These are phyloP conservation scores for Lentinula lateritia DNA, from an alignment of 768 basidiomycete species.

Conservation along the genomic window DNA sequence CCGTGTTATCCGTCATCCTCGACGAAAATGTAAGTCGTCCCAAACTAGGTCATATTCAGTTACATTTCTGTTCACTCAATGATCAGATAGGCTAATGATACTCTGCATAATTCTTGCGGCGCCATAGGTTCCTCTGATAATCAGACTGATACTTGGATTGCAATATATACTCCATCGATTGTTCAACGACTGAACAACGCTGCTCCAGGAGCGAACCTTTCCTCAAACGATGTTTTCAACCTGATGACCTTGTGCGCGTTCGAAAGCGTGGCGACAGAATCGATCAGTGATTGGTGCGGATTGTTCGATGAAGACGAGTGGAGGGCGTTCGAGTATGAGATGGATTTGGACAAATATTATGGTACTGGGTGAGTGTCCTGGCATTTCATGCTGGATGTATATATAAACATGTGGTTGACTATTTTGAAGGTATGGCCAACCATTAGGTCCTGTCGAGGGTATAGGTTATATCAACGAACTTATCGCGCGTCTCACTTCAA, in stretches of 20 bases:
- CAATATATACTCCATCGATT: slow-evolving; percentile 49
- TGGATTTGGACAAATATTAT: slow-evolving; percentile 78
- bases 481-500: slow-evolving; percentile 68
- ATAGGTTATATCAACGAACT: slow-evolving; percentile 89
- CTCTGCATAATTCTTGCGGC: slow-evolving; percentile 62
- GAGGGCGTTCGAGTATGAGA: slow-evolving; percentile 58
- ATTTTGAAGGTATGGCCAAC: slow-evolving; percentile 52
- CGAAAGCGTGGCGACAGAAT: slow-evolving; percentile 55
- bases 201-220: slow-evolving; percentile 60
- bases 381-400: not conserved
- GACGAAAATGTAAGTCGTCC: slow-evolving; percentile 13
- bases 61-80: not conserved
- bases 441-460: slow-evolving; percentile 71
- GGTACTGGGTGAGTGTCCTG: slow-evolving; percentile 51
- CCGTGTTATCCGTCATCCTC: slow-evolving; percentile 51
- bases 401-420: not conserved
- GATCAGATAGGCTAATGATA: slow-evolving; percentile 44
- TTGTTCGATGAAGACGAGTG: slow-evolving; percentile 68
- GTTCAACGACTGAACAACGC: slow-evolving; percentile 52
- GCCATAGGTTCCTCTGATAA: slow-evolving; percentile 39
- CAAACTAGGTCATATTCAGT: not conserved
- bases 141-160: slow-evolving; percentile 49
- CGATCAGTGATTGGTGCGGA: slow-evolving; percentile 60
- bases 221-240: slow-evolving; percentile 43
- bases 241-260: slow-evolving; percentile 78